phyloP scores from a whole-genome alignment of 257 asterid species.

The Marsdenia floribunda region DNA sequence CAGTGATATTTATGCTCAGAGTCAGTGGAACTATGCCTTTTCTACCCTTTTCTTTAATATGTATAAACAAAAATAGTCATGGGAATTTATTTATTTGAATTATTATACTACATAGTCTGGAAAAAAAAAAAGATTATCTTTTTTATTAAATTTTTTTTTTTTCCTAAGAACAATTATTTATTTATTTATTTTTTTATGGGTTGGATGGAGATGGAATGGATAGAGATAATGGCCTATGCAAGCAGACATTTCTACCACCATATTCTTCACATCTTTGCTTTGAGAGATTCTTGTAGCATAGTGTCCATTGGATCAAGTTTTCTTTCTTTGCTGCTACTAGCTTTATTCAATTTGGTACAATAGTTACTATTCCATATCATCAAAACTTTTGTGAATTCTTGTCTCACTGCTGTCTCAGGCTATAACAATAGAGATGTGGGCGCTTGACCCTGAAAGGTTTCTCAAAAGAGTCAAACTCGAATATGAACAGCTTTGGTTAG shows the following conservation, averaged over 20 bases:
- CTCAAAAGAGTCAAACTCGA: slow-evolving; percentile 41
- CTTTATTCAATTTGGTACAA: slow-evolving; percentile 34
- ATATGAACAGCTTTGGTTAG: slow-evolving; percentile 8
- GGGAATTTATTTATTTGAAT: not conserved
- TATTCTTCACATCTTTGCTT: slow-evolving; percentile 72
- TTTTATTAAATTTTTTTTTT: slow-evolving; percentile 3
- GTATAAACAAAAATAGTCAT: slow-evolving; percentile 1
- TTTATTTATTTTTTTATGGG: slow-evolving; percentile 17
- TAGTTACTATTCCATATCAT: slow-evolving; percentile 36
- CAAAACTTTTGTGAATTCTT: slow-evolving; percentile 29
- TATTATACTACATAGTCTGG: not conserved
- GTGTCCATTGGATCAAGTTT: slow-evolving; percentile 47
- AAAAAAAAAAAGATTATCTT: not conserved
- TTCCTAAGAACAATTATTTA: slow-evolving; percentile 8
- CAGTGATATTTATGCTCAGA: slow-evolving; percentile 15
- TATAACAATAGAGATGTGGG: slow-evolving; percentile 8
- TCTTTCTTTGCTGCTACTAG: slow-evolving; percentile 15
- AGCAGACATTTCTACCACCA: slow-evolving; percentile 85
- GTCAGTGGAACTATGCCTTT: slow-evolving; percentile 27
- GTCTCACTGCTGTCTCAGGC: slow-evolving; percentile 17
- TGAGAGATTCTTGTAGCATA: slow-evolving; percentile 66
- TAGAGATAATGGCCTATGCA: slow-evolving; percentile 76
- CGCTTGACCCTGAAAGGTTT: slow-evolving; percentile 22
- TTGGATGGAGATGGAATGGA: slow-evolving; percentile 48
- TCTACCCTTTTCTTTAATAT: slow-evolving; percentile 12